phyloP scores from a whole-genome alignment of 1,139 yeast genomes.

The Taphrina betulina region DNA sequence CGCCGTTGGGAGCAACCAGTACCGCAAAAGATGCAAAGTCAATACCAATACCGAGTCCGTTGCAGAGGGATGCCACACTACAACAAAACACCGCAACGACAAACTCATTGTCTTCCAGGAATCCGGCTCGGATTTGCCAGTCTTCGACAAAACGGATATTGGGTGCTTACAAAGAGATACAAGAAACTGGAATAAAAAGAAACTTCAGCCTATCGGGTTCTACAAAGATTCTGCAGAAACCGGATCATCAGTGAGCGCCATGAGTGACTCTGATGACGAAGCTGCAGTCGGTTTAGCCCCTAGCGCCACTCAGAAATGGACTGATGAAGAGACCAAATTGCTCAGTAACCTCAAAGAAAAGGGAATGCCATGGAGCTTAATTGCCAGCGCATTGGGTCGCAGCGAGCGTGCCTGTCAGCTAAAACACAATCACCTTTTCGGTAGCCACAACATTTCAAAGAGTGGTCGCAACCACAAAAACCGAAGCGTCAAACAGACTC shows the following conservation, averaged over 20 bases:
- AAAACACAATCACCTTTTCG: not conserved
- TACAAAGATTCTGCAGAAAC: not conserved
- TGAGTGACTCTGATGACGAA: not conserved
- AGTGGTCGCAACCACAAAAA: no score
- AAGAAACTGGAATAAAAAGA: not conserved
- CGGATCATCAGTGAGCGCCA: not conserved
- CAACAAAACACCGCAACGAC: no score
- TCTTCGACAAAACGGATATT: no score
- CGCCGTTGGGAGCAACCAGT: no score
- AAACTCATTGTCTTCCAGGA: no score
- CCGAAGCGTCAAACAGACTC: slow-evolving; percentile 1
- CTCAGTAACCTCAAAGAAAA: not conserved
- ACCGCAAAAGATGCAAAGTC: no score
- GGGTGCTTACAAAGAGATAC: no score
- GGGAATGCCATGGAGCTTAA: not conserved
- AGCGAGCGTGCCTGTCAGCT: slow-evolving; percentile 18
- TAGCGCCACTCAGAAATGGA: slow-evolving; percentile 14
- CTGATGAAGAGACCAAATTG: not conserved
- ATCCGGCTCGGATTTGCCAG: no score
- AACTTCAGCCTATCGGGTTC: not conserved
- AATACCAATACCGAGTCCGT: no score
- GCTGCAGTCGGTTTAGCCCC: not conserved
- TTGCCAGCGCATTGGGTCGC: slow-evolving; percentile 10
- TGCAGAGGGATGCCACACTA: no score
- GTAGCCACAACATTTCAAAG: no score